phyloP scores from a whole-genome alignment of 169 alveolate genomes.

The Babesia ovata region DNA sequence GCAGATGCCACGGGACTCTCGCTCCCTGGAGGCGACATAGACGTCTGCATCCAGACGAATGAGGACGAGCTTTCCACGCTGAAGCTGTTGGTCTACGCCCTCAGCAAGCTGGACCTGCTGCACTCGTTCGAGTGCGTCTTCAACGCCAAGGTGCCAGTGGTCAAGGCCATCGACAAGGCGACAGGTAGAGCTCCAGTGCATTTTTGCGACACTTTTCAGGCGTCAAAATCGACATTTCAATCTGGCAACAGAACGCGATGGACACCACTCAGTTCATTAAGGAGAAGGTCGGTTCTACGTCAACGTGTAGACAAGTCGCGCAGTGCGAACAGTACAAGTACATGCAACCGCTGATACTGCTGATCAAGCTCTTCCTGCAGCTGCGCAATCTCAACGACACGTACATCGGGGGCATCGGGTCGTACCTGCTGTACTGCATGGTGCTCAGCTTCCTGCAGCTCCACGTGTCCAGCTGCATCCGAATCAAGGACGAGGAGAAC shows the following conservation, averaged over 20 bases:
- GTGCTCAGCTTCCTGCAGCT: constrained; percentile 75
- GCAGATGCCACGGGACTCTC: constrained; percentile 65
- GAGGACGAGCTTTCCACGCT: constrained; percentile 45
- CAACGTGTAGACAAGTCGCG: background rate
- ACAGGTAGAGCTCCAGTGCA: constrained; percentile 33
- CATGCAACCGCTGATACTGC: constrained; percentile 74
- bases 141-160: constrained; percentile 66
- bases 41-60: constrained; percentile 46
- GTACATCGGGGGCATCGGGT: constrained; percentile 79
- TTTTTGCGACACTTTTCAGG: constrained; percentile 4
- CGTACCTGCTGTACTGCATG: constrained; percentile 77
- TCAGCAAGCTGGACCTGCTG: constrained; percentile 56
- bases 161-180: constrained; percentile 61
- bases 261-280: constrained; percentile 52
- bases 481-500: constrained; percentile 42
- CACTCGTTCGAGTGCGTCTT: constrained; percentile 70
- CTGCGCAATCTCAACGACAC: constrained; percentile 76
- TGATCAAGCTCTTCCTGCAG: constrained; percentile 73
- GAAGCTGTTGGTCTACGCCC: constrained; percentile 49
- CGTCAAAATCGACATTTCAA: constrained; percentile 48
- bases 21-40: constrained; percentile 66
- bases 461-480: constrained; percentile 67
- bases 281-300: constrained; percentile 27
- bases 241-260: constrained; percentile 42
- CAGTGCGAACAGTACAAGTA: constrained; percentile 71